Base-by-base conservation (phyloP, 805 yeast species). In the Zygotorulaspora chibaensis region DNA sequence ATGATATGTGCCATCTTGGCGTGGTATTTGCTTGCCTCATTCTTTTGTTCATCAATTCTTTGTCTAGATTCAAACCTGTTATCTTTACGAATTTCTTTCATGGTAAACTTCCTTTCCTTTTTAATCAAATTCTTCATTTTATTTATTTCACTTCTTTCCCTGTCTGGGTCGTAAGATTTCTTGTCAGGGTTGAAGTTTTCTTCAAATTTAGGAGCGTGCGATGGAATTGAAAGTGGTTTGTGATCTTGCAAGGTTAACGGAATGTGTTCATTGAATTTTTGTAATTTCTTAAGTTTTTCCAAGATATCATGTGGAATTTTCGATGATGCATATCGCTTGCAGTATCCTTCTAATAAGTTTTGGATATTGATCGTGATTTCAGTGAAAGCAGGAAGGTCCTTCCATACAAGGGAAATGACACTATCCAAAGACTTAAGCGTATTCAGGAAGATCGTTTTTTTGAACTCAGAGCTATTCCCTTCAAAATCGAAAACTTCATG, bases 161-260 rank as follows among this genome's bases (percentile, higher is more conserved):
- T 75, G 63, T 90, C 85, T 42, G 84, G 77, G 65, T 91, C 96
- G 65, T 88, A 85, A 8, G 95, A 86, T 70, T 87, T 90, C 79
- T 82, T 87, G 62, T 88, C 96, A 46, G 96, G 96, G 70, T 90
- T 91, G 78, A 83, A 93, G 73, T 89, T 88, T 60, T 88, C 98
- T 69, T 91, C 97, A 64, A 84, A 93, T 68, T 86, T 83, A 53
- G 99, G 99, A 30, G 89, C 84, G 58, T 77, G 77, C 2, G 96
- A 77, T 34, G 89, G 83, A 59, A 93, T 85, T 2, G 96, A 85
- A 45, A 93, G 62, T 18, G 95, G 88, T 59, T 78, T 80, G 70
- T 90, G 97, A 7, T 78, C 70, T 69, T 93, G 99, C 51, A 93
- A 74, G 12, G 80, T 71, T 57, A 93, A 75, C 46, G 97, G 96